Evolutionary conservation across 495 filamentous ascomycete species (phyloP), one percentile per base, ranked within the genome.

Genomic region (Neurospora hispaniola): DNA sequence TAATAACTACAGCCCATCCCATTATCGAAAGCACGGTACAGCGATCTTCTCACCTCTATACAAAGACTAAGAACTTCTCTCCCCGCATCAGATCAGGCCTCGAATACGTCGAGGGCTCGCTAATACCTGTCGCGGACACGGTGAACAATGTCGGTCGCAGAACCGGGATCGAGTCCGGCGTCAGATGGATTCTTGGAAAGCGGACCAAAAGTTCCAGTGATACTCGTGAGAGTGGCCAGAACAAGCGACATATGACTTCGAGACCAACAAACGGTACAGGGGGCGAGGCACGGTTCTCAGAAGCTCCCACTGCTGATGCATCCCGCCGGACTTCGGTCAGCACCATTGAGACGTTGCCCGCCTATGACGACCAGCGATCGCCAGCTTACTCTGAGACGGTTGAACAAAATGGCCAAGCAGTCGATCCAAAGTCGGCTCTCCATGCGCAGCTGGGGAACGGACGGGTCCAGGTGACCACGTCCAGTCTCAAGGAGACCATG

Each of bases 401-500:
- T 18, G 54, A 66, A 16, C 54, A 66, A 18, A 66, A 35, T 18
- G 54, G 54, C 35, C 54, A 66, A 18, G 18, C 54, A 31, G 73
- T 72, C 12, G 78, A 79, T 20, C 73, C 54, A 7, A 73, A 77
- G 2, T 59, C 44, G 14, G 70, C 73, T 6, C 43, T 73, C 1
- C 72, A 73, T 11, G 71, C 79, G n/a, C 75, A 73, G 11, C 70
- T 79, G 20, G 74, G 76, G 27, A 46, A 59, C 14, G 75, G 79
- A 9, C 88, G 92, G 43, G 83, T 98, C 16, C 89, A 96, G 27
- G 90, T 96, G 73, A 90, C 90, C 16, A 96, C 94, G 0, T 94
- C 92, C 0, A 93, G 93, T 0, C 84, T 98, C 3, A 91, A 93
- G 42, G 90, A 94, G 23, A 93, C 95, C 0, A 92, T 98, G 86